Conservation (phyloP, 768 basidiomycete genomes). For the Auricularia sp. region DNA sequence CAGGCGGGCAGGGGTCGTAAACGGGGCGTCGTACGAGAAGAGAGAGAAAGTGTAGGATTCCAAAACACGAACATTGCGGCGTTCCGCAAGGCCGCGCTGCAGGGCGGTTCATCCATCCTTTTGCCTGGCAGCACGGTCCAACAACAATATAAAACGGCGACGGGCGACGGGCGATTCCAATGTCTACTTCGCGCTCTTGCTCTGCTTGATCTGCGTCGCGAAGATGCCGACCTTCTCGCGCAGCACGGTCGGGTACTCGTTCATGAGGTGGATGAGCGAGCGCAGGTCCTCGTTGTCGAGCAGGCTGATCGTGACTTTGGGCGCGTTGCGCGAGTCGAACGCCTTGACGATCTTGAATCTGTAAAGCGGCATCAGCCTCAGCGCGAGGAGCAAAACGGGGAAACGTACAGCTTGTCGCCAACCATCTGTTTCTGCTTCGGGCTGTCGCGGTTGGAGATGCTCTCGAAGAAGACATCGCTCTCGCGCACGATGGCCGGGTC, state of each 20-base stretch:
- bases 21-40: background rate
- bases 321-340: slow-evolving; percentile 38
- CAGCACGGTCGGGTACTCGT: slow-evolving; percentile 71
- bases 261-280: slow-evolving; percentile 76
- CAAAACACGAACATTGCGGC: background rate
- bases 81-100: background rate
- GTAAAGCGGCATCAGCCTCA: slow-evolving; percentile 3
- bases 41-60: background rate
- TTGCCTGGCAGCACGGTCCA: background rate
- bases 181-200: background rate
- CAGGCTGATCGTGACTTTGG: slow-evolving; percentile 75
- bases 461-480: slow-evolving; percentile 66
- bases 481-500: slow-evolving; percentile 60
- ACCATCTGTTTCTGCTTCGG: slow-evolving; percentile 68
- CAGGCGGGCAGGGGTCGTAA: background rate
- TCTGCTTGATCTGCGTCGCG: background rate
- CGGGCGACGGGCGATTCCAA: background rate
- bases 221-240: slow-evolving; percentile 51
- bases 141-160: background rate
- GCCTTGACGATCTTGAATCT: slow-evolving; percentile 56
- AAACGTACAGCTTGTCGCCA: slow-evolving; percentile 62
- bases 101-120: background rate
- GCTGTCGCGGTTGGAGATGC: slow-evolving; percentile 42
- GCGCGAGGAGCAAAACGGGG: slow-evolving; percentile 15
- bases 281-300: slow-evolving; percentile 81